Percentiles rank a stretch among this genome's conserved stretches.
phyloP scores from a whole-genome alignment of 1,139 yeast genomes.

The Suhomyces panamericanus region DNA sequence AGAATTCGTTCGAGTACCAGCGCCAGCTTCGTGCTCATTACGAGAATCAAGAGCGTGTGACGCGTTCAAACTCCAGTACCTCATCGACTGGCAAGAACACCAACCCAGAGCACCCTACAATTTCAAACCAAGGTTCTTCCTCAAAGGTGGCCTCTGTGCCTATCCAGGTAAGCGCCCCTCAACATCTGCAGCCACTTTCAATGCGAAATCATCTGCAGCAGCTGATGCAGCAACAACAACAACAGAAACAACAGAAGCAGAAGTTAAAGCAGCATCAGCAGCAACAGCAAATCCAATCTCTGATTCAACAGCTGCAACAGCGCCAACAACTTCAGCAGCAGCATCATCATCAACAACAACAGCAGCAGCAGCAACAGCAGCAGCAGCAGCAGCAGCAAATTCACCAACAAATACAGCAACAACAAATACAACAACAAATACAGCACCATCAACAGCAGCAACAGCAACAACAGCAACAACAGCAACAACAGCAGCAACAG shows the following conservation, averaged over 20 bases:
- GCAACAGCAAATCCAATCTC: conserved; percentile 3
- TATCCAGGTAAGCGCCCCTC: no score
- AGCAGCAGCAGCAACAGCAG: not conserved
- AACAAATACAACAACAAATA: not conserved
- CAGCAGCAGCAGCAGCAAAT: not conserved
- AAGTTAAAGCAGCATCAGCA: conserved; percentile 2
- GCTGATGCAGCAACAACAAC: conserved; percentile 3
- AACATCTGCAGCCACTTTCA: no score
- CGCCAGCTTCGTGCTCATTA: conserved; percentile 31
- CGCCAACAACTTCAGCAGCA: conserved; percentile 9
- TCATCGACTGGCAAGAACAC: conserved; percentile 5
- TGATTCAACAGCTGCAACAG: conserved; percentile 1
- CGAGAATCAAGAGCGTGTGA: conserved; percentile 25
- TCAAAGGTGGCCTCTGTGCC: not conserved
- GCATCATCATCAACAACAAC: conserved; percentile 9
- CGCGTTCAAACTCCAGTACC: conserved; percentile 17
- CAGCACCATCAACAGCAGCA: not conserved
- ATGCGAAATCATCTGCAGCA: not conserved
- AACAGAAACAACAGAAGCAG: conserved; percentile 7
- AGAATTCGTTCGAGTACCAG: conserved; percentile 25
- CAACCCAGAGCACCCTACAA: conserved; percentile 5
- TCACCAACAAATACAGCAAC: not conserved
- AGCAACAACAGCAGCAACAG: not conserved
- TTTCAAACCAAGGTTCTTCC: conserved; percentile 1
- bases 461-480: not conserved